Percentiles rank a stretch among this genome's conserved stretches.
phyloP scores from a whole-genome alignment of 1,284 basidiomycete species.

The Fomitopsis schrenkii region DNA sequence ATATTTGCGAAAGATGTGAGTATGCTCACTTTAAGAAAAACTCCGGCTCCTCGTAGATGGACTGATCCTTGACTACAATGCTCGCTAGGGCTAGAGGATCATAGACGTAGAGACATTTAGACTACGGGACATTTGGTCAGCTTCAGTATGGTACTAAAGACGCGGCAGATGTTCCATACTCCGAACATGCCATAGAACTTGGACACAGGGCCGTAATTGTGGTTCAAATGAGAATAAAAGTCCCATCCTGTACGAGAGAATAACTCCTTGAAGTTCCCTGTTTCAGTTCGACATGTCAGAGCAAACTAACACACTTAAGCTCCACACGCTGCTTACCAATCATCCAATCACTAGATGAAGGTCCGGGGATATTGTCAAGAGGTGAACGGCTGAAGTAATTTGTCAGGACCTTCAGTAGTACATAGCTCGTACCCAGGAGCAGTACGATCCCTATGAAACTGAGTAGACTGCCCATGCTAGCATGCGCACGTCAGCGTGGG shows the following conservation, averaged over 20 bases:
- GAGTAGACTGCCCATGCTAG: too few species aligned
- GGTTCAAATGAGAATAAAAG: slow-evolving; percentile 10
- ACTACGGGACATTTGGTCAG: not conserved
- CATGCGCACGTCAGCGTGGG: too few species aligned
- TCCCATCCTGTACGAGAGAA: slow-evolving; percentile 14
- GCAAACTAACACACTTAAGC: too few species aligned
- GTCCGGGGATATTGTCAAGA: slow-evolving; percentile 20
- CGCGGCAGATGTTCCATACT: not conserved
- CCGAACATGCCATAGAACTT: slow-evolving; percentile 13
- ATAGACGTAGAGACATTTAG: slow-evolving; percentile 12
- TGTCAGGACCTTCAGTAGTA: not conserved
- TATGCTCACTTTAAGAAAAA: slow-evolving; percentile 9
- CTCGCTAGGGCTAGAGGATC: slow-evolving; percentile 14
- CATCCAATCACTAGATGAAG: slow-evolving; percentile 10
- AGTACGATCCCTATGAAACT: not conserved
- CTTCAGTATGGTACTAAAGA: too few species aligned
- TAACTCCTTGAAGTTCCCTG: slow-evolving; percentile 15
- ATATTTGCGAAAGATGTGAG: too few species aligned
- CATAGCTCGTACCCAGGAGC: not conserved
- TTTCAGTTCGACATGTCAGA: too few species aligned
- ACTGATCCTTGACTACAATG: slow-evolving; percentile 12
- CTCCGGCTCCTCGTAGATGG: slow-evolving; percentile 12
- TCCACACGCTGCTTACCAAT: slow-evolving; percentile 10
- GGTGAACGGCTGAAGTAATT: slow-evolving; percentile 4
- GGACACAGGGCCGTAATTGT: slow-evolving; percentile 10